These are phyloP conservation scores for Orbilia quercus DNA, from an alignment of 2,329 filamentous ascomycete genomes.

Conservation along the genomic window DNA sequence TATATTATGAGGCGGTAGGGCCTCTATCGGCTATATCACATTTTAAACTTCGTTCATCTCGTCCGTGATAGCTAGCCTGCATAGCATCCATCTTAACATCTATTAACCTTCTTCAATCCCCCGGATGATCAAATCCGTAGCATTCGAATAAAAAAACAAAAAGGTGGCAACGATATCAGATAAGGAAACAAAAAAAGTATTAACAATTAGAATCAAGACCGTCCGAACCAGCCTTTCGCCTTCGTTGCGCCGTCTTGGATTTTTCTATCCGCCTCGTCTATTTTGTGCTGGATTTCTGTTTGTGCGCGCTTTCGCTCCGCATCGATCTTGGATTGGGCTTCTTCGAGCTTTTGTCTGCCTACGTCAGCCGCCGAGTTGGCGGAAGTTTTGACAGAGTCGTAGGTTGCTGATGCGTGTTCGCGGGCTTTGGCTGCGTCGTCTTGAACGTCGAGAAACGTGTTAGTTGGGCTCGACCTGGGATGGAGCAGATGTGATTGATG, in stretches of 20 bases:
- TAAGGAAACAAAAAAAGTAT: background rate
- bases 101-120: no score
- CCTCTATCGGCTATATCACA: no score
- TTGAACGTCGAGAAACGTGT: background rate
- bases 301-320: slow-evolving; percentile 44
- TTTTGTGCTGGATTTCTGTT: slow-evolving; percentile 38
- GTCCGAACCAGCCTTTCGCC: slow-evolving; percentile 47
- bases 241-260: slow-evolving; percentile 45
- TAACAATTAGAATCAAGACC: no score
- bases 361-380: slow-evolving; percentile 30
- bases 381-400: slow-evolving; percentile 43
- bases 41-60: no score
- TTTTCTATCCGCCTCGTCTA: slow-evolving; percentile 51
- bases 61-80: no score
- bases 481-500: slow-evolving; percentile 2
- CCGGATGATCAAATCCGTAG: no score
- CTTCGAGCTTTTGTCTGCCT: slow-evolving; percentile 43
- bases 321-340: slow-evolving; percentile 39
- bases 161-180: background rate
- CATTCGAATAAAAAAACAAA: no score
- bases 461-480: background rate
- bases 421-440: slow-evolving; percentile 44
- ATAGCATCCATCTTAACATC: no score
- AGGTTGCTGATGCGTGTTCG: slow-evolving; percentile 43
- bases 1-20: no score